phyloP scores from a whole-genome alignment of 116 monocot species.

The Papilionanthe hybrid region DNA sequence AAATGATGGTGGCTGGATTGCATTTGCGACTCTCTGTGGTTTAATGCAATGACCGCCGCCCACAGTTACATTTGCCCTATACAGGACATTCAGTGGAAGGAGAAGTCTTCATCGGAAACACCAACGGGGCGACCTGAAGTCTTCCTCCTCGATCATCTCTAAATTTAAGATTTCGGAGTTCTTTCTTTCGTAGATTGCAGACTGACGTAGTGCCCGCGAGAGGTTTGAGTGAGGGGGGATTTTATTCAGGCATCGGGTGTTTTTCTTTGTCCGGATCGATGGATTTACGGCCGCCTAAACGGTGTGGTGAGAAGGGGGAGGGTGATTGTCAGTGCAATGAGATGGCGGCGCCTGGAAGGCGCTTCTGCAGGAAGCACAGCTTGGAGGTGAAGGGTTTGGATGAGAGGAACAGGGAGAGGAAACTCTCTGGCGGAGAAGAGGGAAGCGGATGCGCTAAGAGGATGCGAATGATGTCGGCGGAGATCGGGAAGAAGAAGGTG shows the following conservation, averaged over 20 bases:
- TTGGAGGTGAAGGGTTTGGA: slow-evolving; percentile 34
- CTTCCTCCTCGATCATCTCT: neutral
- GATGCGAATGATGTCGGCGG: neutral
- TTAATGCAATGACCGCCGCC: neutral
- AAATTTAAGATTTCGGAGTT: neutral
- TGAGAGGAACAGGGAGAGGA: slow-evolving; percentile 28
- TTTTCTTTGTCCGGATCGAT: neutral
- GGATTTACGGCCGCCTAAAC: slow-evolving; percentile 29
- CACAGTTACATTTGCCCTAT: neutral
- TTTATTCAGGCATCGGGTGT: neutral
- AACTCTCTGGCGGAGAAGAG: slow-evolving; percentile 1
- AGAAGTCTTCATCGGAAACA: neutral
- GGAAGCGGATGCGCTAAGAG: neutral
- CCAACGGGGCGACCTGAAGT: neutral
- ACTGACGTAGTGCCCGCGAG: neutral
- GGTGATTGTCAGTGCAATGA: slow-evolving; percentile 39
- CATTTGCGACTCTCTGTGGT: no score
- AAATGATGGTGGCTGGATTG: no score
- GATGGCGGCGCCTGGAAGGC: slow-evolving; percentile 39
- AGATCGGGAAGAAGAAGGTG: neutral
- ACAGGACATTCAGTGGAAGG: no score
- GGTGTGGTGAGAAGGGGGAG: slow-evolving; percentile 43
- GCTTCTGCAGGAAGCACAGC: slow-evolving; percentile 40
- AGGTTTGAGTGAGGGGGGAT: neutral
- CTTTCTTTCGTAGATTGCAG: neutral